Evolutionary conservation across 192 early-diverging fungal species (phyloP).

Genomic region (Entomortierella parvispora): DNA sequence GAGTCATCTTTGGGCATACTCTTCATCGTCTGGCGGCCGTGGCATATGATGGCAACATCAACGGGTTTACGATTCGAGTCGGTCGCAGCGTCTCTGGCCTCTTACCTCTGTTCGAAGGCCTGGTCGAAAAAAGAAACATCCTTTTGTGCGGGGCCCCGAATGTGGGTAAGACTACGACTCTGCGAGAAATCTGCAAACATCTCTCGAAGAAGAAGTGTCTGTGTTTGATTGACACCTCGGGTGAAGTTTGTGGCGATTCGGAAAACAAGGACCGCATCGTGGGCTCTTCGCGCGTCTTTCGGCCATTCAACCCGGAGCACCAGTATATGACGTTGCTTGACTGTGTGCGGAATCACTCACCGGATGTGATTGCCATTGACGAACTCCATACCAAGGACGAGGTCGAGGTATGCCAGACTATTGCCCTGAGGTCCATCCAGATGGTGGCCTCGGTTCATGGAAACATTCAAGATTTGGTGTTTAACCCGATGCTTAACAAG

Average conservation of each 20-base stretch:
- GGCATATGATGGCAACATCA: slow-evolving; percentile 15
- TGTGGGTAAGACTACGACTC: slow-evolving; percentile 13
- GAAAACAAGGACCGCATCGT: slow-evolving; percentile 8
- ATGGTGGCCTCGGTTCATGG: slow-evolving; percentile 22
- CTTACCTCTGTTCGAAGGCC: slow-evolving; percentile 15
- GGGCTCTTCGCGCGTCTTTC: slow-evolving; percentile 15
- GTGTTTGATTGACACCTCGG: slow-evolving; percentile 13
- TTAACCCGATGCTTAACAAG: slow-evolving; percentile 25
- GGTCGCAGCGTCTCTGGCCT: slow-evolving; percentile 17
- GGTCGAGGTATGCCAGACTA: slow-evolving; percentile 19
- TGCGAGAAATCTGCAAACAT: slow-evolving; percentile 22
- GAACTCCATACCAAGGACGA: slow-evolving; percentile 18
- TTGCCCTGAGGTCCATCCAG: slow-evolving; percentile 22
- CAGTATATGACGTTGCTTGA: slow-evolving; percentile 15
- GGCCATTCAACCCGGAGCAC: slow-evolving; percentile 4
- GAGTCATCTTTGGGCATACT: slow-evolving; percentile 16
- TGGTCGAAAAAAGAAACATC: slow-evolving; percentile 12
- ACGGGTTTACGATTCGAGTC: slow-evolving; percentile 4
- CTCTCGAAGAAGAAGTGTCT: slow-evolving; percentile 11
- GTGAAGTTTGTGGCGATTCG: slow-evolving; percentile 18
- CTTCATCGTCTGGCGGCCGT: slow-evolving; percentile 20
- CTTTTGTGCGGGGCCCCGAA: slow-evolving; percentile 19
- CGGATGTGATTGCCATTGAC: slow-evolving; percentile 18
- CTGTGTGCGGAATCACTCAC: slow-evolving; percentile 20
- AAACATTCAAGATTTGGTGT: slow-evolving; percentile 22